Conservation (phyloP, 2,329 filamentous ascomycete species). For the Hypomyces perniciosus region DNA sequence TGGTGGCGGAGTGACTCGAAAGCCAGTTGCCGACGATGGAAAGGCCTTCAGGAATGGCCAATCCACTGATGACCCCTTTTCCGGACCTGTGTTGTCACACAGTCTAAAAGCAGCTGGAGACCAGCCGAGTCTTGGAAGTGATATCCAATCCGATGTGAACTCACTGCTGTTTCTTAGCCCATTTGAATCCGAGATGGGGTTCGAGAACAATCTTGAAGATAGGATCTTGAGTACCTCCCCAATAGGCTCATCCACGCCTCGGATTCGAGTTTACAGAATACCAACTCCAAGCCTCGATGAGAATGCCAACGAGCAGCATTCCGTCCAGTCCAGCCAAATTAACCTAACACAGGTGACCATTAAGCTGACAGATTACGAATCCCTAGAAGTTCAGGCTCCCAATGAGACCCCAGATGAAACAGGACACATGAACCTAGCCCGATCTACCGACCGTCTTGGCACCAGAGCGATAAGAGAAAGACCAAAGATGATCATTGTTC, state of each 20-base stretch:
- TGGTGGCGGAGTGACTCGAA: constrained; percentile 24
- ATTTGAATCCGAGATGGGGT: constrained; percentile 33
- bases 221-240: constrained; percentile 32
- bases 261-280: constrained; percentile 18
- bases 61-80: constrained; percentile 26
- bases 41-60: constrained; percentile 22
- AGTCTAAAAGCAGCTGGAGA: not conserved
- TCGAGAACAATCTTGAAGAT: constrained; percentile 33
- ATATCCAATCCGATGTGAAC: not conserved
- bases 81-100: constrained; percentile 13
- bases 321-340: not conserved
- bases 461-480: not conserved
- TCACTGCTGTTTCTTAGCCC: constrained; percentile 14
- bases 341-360: constrained; percentile 7
- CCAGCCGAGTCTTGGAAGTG: not conserved
- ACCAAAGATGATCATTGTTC: not conserved
- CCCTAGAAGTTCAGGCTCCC: constrained; percentile 1
- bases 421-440: not conserved
- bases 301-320: not conserved
- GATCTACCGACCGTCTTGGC: not conserved
- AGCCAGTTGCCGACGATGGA: constrained; percentile 24
- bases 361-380: constrained; percentile 6
- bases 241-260: constrained; percentile 34
- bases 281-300: constrained; percentile 11
- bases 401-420: not conserved